Conservation (phyloP, 2,329 filamentous ascomycete species). For the Microdochium nivale region DNA sequence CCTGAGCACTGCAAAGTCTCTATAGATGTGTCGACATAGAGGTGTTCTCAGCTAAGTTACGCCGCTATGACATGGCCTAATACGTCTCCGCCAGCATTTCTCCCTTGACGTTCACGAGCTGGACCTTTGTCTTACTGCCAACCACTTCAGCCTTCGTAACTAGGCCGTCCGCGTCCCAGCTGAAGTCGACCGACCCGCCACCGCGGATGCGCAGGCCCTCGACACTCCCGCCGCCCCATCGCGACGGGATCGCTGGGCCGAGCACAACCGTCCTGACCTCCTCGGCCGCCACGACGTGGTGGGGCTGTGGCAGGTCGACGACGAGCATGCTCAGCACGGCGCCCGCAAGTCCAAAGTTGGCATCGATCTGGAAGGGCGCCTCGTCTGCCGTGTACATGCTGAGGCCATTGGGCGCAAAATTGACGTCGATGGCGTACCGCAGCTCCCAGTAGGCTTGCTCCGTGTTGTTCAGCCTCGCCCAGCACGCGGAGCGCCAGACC, state of each 20-base stretch:
- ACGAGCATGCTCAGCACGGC: conserved; percentile 42
- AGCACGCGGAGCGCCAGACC: conserved; percentile 48
- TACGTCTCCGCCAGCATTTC: background rate
- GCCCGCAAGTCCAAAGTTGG: conserved; percentile 44
- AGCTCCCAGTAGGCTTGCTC: conserved; percentile 37
- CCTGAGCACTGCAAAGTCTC: too few species aligned
- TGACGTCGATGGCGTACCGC: conserved; percentile 36
- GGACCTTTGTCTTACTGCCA: conserved; percentile 5
- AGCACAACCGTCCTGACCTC: conserved; percentile 27
- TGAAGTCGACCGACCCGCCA: conserved; percentile 32
- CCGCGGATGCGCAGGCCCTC: conserved; percentile 33
- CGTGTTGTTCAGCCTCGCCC: conserved; percentile 44
- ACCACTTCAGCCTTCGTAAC: conserved; percentile 14
- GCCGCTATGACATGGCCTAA: background rate
- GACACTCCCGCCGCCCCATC: conserved; percentile 35
- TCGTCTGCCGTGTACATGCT: conserved; percentile 38
- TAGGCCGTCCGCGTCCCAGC: conserved; percentile 28
- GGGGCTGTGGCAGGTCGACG: conserved; percentile 32
- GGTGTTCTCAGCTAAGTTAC: too few species aligned
- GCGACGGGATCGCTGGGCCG: conserved; percentile 36
- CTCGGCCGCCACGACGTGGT: conserved; percentile 2
- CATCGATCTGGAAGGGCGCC: conserved; percentile 49
- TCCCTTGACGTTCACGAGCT: conserved; percentile 7
- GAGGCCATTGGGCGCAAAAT: conserved; percentile 40
- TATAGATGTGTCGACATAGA: too few species aligned